Evolutionary conservation across 768 basidiomycete species (phyloP).

Genomic region (Hericium rajendrae): DNA sequence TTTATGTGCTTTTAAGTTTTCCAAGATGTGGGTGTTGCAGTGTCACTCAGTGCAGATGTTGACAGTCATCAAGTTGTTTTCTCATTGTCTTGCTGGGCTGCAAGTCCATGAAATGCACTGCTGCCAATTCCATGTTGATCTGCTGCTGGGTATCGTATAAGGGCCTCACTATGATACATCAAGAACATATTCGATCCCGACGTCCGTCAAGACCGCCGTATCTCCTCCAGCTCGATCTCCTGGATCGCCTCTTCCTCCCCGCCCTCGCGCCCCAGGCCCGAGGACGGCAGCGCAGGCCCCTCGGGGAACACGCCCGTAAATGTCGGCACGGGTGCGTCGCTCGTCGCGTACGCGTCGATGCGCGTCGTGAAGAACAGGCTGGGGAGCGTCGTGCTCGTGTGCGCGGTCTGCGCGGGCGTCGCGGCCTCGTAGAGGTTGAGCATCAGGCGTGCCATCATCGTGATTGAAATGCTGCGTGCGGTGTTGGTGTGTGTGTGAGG

Average conservation of each 20-base stretch:
- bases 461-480: slow-evolving; percentile 33
- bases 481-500: background rate
- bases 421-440: slow-evolving; percentile 41
- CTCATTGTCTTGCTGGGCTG: too few species aligned
- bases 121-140: too few species aligned
- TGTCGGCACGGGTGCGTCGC: too few species aligned
- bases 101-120: too few species aligned
- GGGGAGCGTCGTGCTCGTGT: background rate
- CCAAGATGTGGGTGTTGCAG: too few species aligned
- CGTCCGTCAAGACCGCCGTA: too few species aligned
- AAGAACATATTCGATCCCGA: background rate
- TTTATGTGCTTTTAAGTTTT: too few species aligned
- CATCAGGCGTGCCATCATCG: slow-evolving; percentile 46
- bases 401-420: background rate
- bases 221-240: slow-evolving; percentile 1
- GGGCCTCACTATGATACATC: background rate
- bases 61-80: too few species aligned
- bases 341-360: background rate
- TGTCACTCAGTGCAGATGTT: too few species aligned
- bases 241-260: background rate
- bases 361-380: background rate
- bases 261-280: background rate
- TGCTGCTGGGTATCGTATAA: too few species aligned
- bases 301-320: background rate
- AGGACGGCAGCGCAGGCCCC: background rate